A percentile compares a stretch with the other conserved stretches of the same genome.
Conservation (phyloP, 495 filamentous ascomycete genomes). For the Annulohypoxylon moriforme region DNA sequence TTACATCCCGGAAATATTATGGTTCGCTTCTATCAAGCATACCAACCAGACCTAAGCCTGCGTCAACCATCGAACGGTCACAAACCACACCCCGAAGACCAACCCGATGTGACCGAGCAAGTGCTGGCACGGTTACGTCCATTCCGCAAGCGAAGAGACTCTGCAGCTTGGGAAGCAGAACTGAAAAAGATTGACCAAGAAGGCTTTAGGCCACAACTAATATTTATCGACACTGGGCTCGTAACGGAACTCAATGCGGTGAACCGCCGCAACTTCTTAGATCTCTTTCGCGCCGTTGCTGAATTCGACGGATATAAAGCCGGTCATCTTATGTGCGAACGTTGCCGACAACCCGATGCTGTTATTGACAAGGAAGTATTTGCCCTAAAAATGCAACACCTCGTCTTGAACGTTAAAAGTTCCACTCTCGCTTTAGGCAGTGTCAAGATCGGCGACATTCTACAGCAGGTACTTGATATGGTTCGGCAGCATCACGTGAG, state of each 20-base stretch:
- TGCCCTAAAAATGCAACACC: slow-evolving; percentile 94
- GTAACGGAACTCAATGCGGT: slow-evolving; percentile 90
- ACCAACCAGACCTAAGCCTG: slow-evolving; percentile 71
- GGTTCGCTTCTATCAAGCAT: slow-evolving; percentile 96
- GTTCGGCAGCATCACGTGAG: slow-evolving; percentile 93
- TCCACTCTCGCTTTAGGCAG: slow-evolving; percentile 92
- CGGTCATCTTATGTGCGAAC: slow-evolving; percentile 94
- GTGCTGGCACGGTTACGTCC: slow-evolving; percentile 84
- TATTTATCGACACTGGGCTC: slow-evolving; percentile 97
- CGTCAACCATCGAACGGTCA: slow-evolving; percentile 54
- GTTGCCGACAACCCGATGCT: slow-evolving; percentile 88
- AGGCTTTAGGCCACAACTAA: slow-evolving; percentile 91
- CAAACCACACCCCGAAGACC: slow-evolving; percentile 56
- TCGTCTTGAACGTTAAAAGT: slow-evolving; percentile 89
- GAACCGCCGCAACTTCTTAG: slow-evolving; percentile 92
- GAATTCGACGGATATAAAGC: slow-evolving; percentile 98
- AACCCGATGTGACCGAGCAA: slow-evolving; percentile 85
- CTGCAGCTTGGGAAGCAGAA: slow-evolving; percentile 73
- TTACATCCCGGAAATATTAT: slow-evolving; percentile 99
- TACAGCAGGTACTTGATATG: slow-evolving; percentile 91
- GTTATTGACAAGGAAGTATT: slow-evolving; percentile 92
- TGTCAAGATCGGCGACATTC: slow-evolving; percentile 94
- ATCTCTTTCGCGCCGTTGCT: slow-evolving; percentile 94
- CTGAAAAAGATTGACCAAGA: slow-evolving; percentile 84
- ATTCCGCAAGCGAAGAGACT: slow-evolving; percentile 67